Percentiles rank a stretch among this genome's conserved stretches.
These are phyloP conservation scores for Didymella segeticola DNA, from an alignment of 2,329 filamentous ascomycete species.

Conservation along the genomic window DNA sequence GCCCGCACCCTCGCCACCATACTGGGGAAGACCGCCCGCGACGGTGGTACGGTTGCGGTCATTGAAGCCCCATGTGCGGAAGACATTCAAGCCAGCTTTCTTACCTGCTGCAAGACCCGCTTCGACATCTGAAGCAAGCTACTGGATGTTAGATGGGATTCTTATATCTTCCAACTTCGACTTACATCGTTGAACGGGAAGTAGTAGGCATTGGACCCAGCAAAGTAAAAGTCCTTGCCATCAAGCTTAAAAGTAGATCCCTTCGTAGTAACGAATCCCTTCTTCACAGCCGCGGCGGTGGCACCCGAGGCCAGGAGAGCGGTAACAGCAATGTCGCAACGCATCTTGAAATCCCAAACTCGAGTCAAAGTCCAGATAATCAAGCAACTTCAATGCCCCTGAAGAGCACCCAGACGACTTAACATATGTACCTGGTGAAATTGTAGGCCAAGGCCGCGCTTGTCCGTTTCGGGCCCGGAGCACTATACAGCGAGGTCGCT, in stretches of 20 bases:
- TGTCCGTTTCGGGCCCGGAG: constrained; percentile 13
- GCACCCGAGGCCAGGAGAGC: constrained; percentile 25
- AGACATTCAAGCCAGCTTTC: constrained; percentile 59
- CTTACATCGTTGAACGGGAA: constrained; percentile 61
- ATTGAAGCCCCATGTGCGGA: constrained; percentile 66
- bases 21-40: constrained; percentile 57
- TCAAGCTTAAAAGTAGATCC: constrained; percentile 61
- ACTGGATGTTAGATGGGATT: neutral
- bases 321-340: constrained; percentile 22
- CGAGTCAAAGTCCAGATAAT: neutral
- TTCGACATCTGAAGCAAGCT: constrained; percentile 58
- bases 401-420: neutral
- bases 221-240: constrained; percentile 63
- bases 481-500: constrained; percentile 7
- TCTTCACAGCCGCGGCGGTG: constrained; percentile 25
- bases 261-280: constrained; percentile 58
- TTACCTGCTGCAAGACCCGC: constrained; percentile 56
- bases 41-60: constrained; percentile 61
- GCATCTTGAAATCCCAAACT: constrained; percentile 15
- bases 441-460: constrained; percentile 12
- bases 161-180: neutral
- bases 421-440: constrained; percentile 13
- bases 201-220: constrained; percentile 65
- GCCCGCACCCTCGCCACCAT: constrained; percentile 59
- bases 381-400: constrained; percentile 5